Evolutionary conservation across 2,329 filamentous ascomycete genomes (phyloP).

Genomic region (Volutella citrinella): DNA sequence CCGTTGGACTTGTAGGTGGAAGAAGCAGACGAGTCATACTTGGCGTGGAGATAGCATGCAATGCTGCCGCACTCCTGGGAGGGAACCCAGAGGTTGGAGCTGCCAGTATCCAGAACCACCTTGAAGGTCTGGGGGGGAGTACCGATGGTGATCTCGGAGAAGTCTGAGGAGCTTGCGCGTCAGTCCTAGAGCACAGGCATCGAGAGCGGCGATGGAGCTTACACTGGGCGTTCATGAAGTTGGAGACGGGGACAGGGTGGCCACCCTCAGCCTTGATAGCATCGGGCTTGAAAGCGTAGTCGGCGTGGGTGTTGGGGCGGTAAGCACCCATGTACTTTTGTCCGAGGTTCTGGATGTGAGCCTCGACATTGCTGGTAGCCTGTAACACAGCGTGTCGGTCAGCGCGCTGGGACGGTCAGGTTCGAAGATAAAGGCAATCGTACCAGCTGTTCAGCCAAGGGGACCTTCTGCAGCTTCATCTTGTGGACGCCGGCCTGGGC

Average conservation of each 20-base stretch:
- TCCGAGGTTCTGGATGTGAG: slow-evolving; percentile 76
- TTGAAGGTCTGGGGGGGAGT: slow-evolving; percentile 95
- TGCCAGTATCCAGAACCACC: slow-evolving; percentile 96
- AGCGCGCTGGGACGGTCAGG: slow-evolving; percentile 7
- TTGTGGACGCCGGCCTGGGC: slow-evolving; percentile 87
- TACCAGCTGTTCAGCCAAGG: slow-evolving; percentile 89
- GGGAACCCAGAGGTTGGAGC: slow-evolving; percentile 98
- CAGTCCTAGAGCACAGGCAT: slow-evolving; percentile 4
- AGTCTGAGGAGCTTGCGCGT: slow-evolving; percentile 65
- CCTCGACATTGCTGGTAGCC: slow-evolving; percentile 75
- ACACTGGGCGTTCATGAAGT: slow-evolving; percentile 99
- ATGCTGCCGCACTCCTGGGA: slow-evolving; percentile 89
- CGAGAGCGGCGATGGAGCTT: slow-evolving; percentile 38
- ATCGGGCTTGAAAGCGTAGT: slow-evolving; percentile 77
- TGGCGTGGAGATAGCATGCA: slow-evolving; percentile 95
- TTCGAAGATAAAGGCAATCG: slow-evolving; percentile 32
- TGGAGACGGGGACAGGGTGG: slow-evolving; percentile 86
- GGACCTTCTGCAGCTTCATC: slow-evolving; percentile 97
- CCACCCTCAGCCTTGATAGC: slow-evolving; percentile 62
- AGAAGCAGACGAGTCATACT: slow-evolving; percentile 89
- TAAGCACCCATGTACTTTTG: slow-evolving; percentile 89
- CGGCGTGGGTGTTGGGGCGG: slow-evolving; percentile 64
- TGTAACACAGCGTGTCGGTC: slow-evolving; percentile 32
- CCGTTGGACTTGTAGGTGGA: slow-evolving; percentile 94
- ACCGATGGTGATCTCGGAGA: slow-evolving; percentile 92